phyloP scores from a whole-genome alignment of 805 yeast genomes.

The Saccharomycopsis malanga region DNA sequence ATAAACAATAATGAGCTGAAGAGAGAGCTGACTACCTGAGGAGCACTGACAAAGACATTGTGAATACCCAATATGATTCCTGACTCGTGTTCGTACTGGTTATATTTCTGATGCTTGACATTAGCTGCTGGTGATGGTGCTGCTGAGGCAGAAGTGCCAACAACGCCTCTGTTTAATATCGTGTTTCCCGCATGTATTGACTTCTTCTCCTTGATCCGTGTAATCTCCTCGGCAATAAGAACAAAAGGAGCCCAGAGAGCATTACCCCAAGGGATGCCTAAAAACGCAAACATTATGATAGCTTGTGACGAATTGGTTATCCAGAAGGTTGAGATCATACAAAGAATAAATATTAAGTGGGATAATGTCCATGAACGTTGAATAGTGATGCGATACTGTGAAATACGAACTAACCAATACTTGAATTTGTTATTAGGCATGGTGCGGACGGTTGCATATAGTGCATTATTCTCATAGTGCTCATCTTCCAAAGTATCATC shows the following conservation, averaged over 20 bases:
- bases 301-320: slow-evolving; percentile 37
- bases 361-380: slow-evolving; percentile 43
- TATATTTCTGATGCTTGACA: slow-evolving; percentile 26
- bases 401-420: slow-evolving; percentile 14
- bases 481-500: not conserved
- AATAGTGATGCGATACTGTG: slow-evolving; percentile 27
- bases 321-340: slow-evolving; percentile 42
- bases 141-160: not conserved
- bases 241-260: slow-evolving; percentile 66
- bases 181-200: not conserved
- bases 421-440: not conserved
- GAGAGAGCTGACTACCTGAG: slow-evolving; percentile 48
- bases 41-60: slow-evolving; percentile 51
- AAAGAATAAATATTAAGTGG: slow-evolving; percentile 42
- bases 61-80: slow-evolving; percentile 52
- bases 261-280: slow-evolving; percentile 60
- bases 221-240: slow-evolving; percentile 49
- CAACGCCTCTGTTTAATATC: not conserved
- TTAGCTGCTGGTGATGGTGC: not conserved
- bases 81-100: slow-evolving; percentile 44
- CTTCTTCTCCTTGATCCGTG: slow-evolving; percentile 44
- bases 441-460: not conserved
- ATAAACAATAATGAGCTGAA: slow-evolving; percentile 41
- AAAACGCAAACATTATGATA: slow-evolving; percentile 40
- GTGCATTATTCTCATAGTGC: not conserved